Evolutionary conservation across 2,329 filamentous ascomycete genomes (phyloP), one percentile per base, ranked within the genome.

Genomic region (Diaporthe amygdali): DNA sequence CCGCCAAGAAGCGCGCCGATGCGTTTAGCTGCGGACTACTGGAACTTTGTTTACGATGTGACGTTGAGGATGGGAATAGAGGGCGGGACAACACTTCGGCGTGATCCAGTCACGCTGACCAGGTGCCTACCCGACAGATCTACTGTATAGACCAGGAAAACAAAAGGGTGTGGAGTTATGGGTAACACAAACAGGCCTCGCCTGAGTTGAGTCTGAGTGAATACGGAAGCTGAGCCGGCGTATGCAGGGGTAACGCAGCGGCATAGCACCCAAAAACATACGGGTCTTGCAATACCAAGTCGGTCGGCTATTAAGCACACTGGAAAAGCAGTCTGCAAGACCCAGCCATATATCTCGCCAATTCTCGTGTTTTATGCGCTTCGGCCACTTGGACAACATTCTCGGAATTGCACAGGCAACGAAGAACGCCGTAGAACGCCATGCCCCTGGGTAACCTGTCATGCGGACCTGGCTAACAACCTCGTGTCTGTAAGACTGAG

Each of bases 361-460:
- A 63, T 47, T 27, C 59, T 34, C 59, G 59, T 63, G 37, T 63
- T 63, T 47, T 8, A 47, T 47, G 56, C 56, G 30, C 41, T 63
- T 22, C 54, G 15, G 25, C 3, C 15, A 27, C n/a, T 41, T 30
- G n/a, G 55, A 15, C 30, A 17, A 15, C 22, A 44, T 22, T 4
- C 22, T 59, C 34, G 15, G 15, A 44, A 12, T 27, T 30, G 37
- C 12, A 27, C 37, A 37, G n/a, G 27, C 14, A 22, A n/a, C n/a
- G 37, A 30, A n/a, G 22, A 44, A n/a, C 25, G 37, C 37, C 22
- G 15, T 25, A n/a, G 22, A 44, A n/a, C 25, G 37, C 37, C 22
- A 9, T 25, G n/a, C 32, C 10, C 6, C 22, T 20, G 25, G 37
- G 55, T n/a, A 1, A 27, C 15, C 22, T 44, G 37, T 61, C 34